These are phyloP conservation scores for Salix udensis DNA, from an alignment of 345 rosid species.

Conservation along the genomic window DNA sequence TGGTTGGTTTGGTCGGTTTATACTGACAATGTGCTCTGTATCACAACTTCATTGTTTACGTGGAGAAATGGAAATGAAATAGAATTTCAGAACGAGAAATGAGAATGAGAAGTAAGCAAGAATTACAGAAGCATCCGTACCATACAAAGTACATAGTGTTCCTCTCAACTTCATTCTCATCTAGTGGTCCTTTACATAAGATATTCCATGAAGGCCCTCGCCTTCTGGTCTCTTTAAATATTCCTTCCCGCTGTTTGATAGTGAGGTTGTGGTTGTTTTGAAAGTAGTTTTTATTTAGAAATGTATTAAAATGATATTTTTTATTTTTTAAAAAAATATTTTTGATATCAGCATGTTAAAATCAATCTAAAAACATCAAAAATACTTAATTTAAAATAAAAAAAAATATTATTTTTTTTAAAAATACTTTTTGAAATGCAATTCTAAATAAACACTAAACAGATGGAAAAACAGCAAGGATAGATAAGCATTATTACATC, in stretches of 20 bases:
- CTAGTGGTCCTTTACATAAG: not conserved
- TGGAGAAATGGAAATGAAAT: not conserved
- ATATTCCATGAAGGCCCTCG: not conserved
- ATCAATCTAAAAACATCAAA: too few species aligned
- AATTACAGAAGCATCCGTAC: not conserved
- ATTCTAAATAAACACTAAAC: too few species aligned
- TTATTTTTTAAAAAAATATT: too few species aligned
- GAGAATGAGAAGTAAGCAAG: not conserved
- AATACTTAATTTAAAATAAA: too few species aligned
- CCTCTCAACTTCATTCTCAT: not conserved
- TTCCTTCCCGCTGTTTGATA: not conserved
- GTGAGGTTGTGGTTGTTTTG: too few species aligned
- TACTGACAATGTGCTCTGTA: too few species aligned
- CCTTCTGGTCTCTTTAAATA: not conserved
- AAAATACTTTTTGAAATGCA: too few species aligned
- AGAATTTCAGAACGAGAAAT: not conserved
- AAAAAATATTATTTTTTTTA: too few species aligned
- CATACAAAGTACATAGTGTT: not conserved
- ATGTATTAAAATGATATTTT: too few species aligned
- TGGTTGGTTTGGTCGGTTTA: not conserved
- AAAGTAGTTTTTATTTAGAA: rapidly evolving
- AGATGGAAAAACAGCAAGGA: not conserved
- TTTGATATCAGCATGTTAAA: too few species aligned
- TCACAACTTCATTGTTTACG: not conserved
- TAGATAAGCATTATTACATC: too few species aligned